phyloP scores from a whole-genome alignment of 2,329 filamentous ascomycete genomes.

The Cercospora janseana region DNA sequence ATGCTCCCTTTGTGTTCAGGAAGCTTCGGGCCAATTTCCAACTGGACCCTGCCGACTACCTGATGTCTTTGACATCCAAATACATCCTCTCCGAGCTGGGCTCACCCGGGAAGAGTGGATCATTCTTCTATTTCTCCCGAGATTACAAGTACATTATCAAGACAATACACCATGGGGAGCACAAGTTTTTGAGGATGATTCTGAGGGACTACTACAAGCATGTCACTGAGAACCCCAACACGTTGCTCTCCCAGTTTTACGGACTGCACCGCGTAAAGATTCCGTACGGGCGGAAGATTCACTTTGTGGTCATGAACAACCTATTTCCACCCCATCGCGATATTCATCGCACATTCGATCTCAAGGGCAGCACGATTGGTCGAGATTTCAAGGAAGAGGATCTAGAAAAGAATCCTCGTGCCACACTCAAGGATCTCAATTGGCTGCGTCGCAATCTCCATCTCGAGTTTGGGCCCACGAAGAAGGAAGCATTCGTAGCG shows the following conservation, averaged over 20 bases:
- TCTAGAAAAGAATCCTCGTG: constrained; percentile 81
- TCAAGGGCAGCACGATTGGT: constrained; percentile 94
- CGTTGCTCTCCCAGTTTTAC: constrained; percentile 95
- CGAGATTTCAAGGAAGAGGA: constrained; percentile 88
- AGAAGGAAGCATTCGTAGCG: constrained; percentile 82
- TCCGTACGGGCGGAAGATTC: constrained; percentile 95
- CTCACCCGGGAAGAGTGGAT: constrained; percentile 95
- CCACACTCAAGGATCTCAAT: constrained; percentile 94
- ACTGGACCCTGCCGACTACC: constrained; percentile 92
- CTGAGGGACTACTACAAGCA: constrained; percentile 91
- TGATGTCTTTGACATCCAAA: constrained; percentile 97
- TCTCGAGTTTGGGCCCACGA: constrained; percentile 82
- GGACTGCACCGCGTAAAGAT: constrained; percentile 97
- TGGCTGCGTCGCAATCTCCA: constrained; percentile 85
- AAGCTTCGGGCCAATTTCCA: constrained; percentile 83
- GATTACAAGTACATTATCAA: constrained; percentile 99
- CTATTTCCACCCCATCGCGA: constrained; percentile 95
- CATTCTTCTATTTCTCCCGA: constrained; percentile 98
- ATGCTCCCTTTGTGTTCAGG: constrained; percentile 98
- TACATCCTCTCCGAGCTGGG: constrained; percentile 97
- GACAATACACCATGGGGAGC: constrained; percentile 94
- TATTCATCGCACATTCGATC: constrained; percentile 93
- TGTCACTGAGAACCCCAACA: constrained; percentile 90
- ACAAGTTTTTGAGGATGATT: constrained; percentile 80
- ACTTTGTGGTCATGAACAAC: constrained; percentile 99